Conservation (phyloP, 1,139 yeast genomes). For the Protomyces pachydermus region DNA sequence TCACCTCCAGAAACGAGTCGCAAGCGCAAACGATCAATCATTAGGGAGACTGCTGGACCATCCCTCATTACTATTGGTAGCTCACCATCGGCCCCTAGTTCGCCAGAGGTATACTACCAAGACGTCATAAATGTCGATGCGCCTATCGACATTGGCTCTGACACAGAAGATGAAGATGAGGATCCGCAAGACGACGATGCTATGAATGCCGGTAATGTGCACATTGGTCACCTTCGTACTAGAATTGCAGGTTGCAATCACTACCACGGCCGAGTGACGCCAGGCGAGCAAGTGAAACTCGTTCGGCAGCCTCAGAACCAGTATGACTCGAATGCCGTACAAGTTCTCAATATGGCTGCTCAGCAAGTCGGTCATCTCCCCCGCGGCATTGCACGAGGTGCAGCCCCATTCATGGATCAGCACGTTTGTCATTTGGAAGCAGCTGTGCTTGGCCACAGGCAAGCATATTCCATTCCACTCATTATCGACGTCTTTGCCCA, state of each 20-base stretch:
- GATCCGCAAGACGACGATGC: background rate
- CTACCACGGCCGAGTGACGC: conserved; percentile 17
- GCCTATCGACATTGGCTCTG: conserved; percentile 9
- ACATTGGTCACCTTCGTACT: conserved; percentile 11
- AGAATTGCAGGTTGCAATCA: conserved; percentile 7
- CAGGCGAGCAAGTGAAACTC: conserved; percentile 12
- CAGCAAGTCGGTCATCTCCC: conserved; percentile 29
- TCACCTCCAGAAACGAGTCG: too few relatives aligned
- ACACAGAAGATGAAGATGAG: conserved; percentile 2
- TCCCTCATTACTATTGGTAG: too few relatives aligned
- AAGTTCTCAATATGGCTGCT: conserved; percentile 14
- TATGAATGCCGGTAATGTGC: background rate
- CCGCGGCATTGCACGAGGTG: conserved; percentile 16
- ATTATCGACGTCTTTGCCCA: conserved; percentile 25
- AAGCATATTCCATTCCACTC: conserved; percentile 17
- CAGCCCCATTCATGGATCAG: conserved; percentile 25
- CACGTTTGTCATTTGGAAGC: conserved; percentile 13
- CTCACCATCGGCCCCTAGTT: background rate
- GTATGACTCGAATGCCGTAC: conserved; percentile 27
- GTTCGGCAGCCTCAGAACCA: conserved; percentile 24
- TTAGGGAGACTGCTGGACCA: too few relatives aligned
- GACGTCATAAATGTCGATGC: background rate
- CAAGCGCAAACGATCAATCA: too few relatives aligned
- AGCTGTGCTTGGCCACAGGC: conserved; percentile 2
- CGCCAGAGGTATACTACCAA: background rate